Conservation (phyloP, 1,284 basidiomycete genomes). For the Tremellales sp. region DNA sequence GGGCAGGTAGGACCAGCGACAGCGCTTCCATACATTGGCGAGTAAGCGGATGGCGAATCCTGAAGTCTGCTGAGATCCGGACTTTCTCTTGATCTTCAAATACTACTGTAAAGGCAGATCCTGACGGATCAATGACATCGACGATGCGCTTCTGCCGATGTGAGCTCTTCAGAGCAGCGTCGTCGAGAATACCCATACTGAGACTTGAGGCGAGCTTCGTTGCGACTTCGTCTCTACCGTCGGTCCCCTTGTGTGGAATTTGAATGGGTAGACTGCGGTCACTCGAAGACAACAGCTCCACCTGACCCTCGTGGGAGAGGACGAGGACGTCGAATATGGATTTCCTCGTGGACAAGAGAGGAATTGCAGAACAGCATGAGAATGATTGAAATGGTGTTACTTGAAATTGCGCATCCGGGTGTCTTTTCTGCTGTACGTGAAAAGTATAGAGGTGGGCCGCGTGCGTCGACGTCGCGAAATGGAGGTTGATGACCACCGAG, state of each 20-base stretch:
- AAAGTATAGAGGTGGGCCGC: slow-evolving; percentile 57
- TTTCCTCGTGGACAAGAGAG: slow-evolving; percentile 61
- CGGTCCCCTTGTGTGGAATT: slow-evolving; percentile 24
- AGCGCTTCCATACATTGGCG: slow-evolving; percentile 60
- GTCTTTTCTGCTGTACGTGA: slow-evolving; percentile 44
- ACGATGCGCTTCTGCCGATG: slow-evolving; percentile 8
- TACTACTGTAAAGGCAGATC: slow-evolving; percentile 52
- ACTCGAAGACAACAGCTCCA: slow-evolving; percentile 62
- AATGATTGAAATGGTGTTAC: slow-evolving; percentile 33
- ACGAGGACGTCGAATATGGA: slow-evolving; percentile 65
- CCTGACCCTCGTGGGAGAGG: slow-evolving; percentile 55
- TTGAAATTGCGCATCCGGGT: slow-evolving; percentile 15
- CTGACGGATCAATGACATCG: slow-evolving; percentile 48
- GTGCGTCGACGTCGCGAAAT: slow-evolving; percentile 50
- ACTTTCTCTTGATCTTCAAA: slow-evolving; percentile 54
- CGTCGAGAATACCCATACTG: slow-evolving; percentile 26
- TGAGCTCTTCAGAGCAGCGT: slow-evolving; percentile 3
- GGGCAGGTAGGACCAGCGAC: slow-evolving; percentile 53
- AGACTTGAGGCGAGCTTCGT: slow-evolving; percentile 32
- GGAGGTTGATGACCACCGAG: slow-evolving; percentile 43
- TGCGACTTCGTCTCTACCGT: slow-evolving; percentile 30
- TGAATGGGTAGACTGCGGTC: slow-evolving; percentile 50
- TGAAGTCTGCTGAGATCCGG: slow-evolving; percentile 54
- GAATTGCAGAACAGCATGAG: slow-evolving; percentile 54
- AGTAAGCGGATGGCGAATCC: slow-evolving; percentile 56